Percentiles rank a stretch among this genome's conserved stretches.
These are phyloP conservation scores for Pisolithus albus DNA, from an alignment of 768 basidiomycete species.

Conservation along the genomic window DNA sequence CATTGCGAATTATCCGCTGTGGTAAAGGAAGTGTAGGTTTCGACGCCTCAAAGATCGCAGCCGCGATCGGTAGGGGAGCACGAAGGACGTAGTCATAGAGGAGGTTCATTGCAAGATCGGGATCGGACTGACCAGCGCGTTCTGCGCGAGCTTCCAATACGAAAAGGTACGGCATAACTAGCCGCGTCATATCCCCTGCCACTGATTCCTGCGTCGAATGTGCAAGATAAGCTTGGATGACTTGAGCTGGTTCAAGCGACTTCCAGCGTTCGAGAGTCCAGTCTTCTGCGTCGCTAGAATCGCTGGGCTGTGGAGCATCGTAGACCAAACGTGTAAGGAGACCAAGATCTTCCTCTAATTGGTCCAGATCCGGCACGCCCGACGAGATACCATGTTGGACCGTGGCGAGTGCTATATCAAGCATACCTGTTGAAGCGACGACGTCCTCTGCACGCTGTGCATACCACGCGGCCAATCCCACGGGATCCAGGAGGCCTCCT, in stretches of 20 bases:
- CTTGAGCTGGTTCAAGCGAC: constrained; percentile 52
- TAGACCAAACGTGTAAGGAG: constrained; percentile 85
- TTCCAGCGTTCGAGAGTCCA: constrained; percentile 78
- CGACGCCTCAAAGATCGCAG: constrained; percentile 80
- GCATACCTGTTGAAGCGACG: constrained; percentile 61
- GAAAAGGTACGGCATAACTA: constrained; percentile 89
- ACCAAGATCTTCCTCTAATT: constrained; percentile 85
- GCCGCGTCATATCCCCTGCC: constrained; percentile 57
- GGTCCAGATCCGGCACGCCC: constrained; percentile 71
- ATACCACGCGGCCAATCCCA: constrained; percentile 70
- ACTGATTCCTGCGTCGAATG: constrained; percentile 63
- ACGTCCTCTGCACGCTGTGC: constrained; percentile 52
- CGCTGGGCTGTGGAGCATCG: constrained; percentile 49
- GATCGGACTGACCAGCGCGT: constrained; percentile 66
- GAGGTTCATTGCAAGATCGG: constrained; percentile 52
- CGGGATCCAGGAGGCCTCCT: constrained; percentile 10
- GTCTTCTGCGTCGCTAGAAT: constrained; percentile 42
- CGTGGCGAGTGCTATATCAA: constrained; percentile 71
- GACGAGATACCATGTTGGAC: constrained; percentile 84
- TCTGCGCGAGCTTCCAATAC: constrained; percentile 87
- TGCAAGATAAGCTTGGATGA: constrained; percentile 70
- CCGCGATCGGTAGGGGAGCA: constrained; percentile 59
- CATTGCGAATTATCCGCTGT: constrained; percentile 71
- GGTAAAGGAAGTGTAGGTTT: constrained; percentile 75
- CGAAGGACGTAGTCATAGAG: constrained; percentile 68